phyloP scores from a whole-genome alignment of 2,329 filamentous ascomycete species.

The Aureobasidium sp. region DNA sequence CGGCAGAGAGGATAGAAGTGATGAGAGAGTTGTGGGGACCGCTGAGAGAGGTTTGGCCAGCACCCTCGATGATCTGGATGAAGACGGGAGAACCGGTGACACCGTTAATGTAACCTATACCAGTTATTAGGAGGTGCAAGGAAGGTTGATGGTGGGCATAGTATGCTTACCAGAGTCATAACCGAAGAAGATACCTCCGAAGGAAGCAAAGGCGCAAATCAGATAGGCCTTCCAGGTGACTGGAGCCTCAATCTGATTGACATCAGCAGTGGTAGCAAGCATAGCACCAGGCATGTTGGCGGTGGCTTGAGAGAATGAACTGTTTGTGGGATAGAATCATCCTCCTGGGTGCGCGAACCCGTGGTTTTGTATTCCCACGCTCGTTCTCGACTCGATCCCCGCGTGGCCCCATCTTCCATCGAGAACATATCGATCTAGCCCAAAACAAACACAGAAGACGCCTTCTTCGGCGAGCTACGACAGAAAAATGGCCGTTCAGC shows the following conservation, averaged over 20 bases:
- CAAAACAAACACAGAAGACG: background rate
- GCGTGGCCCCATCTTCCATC: constrained; percentile 5
- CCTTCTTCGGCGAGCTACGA: constrained; percentile 13
- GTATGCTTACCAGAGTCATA: constrained; percentile 55
- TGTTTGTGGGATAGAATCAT: background rate
- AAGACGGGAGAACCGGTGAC: constrained; percentile 42
- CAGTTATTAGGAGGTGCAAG: background rate
- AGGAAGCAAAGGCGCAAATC: constrained; percentile 43
- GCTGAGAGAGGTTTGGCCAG: constrained; percentile 26
- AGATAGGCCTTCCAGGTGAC: constrained; percentile 37
- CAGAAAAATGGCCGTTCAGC: constrained; percentile 11
- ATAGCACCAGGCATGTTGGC: constrained; percentile 14
- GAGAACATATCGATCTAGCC: constrained; percentile 8
- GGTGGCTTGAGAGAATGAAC: constrained; percentile 5
- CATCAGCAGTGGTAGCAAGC: constrained; percentile 41
- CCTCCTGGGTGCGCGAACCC: background rate
- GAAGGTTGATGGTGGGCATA: too few relatives aligned
- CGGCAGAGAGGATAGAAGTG: constrained; percentile 65
- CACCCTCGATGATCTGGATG: constrained; percentile 45
- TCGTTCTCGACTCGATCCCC: constrained; percentile 7
- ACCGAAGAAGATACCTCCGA: constrained; percentile 63
- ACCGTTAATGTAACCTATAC: constrained; percentile 54
- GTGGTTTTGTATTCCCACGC: constrained; percentile 11
- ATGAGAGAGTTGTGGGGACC: constrained; percentile 50
- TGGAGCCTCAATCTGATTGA: constrained; percentile 47